Percentiles rank a stretch among this genome's conserved stretches.
Conservation (phyloP, 257 asterid species). For the Solanum virginianum region DNA sequence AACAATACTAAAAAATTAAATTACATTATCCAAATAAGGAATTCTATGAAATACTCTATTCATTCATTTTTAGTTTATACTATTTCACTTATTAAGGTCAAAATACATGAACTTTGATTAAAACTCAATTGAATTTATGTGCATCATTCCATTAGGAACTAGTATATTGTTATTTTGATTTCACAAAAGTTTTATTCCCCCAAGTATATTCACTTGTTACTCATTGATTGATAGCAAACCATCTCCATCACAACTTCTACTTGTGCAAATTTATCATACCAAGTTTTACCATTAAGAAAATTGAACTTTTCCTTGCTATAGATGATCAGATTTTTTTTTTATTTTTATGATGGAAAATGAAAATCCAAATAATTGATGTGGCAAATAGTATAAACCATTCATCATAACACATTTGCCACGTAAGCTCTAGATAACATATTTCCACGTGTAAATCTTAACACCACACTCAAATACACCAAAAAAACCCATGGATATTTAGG, state of each 20-base stretch:
- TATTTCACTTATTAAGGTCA: too few species aligned
- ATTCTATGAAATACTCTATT: too few species aligned
- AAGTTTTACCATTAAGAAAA: not conserved
- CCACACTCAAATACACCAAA: conserved; percentile 25
- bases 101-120: too few species aligned
- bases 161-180: not conserved
- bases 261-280: not conserved
- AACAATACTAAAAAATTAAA: too few species aligned
- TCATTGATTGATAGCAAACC: not conserved
- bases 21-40: too few species aligned
- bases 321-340: not conserved
- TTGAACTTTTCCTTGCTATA: not conserved
- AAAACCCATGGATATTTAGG: not conserved
- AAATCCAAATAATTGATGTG: not conserved
- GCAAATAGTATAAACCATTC: not conserved
- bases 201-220: not conserved
- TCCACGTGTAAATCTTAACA: conserved; percentile 50
- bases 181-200: not conserved
- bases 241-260: not conserved
- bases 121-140: not conserved
- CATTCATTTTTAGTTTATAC: too few species aligned
- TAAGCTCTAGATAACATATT: conserved; percentile 21
- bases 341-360: not conserved
- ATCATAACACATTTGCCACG: not conserved
- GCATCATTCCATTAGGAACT: not conserved